phyloP scores from a whole-genome alignment of 495 filamentous ascomycete species.

The Neurospora pannonica region DNA sequence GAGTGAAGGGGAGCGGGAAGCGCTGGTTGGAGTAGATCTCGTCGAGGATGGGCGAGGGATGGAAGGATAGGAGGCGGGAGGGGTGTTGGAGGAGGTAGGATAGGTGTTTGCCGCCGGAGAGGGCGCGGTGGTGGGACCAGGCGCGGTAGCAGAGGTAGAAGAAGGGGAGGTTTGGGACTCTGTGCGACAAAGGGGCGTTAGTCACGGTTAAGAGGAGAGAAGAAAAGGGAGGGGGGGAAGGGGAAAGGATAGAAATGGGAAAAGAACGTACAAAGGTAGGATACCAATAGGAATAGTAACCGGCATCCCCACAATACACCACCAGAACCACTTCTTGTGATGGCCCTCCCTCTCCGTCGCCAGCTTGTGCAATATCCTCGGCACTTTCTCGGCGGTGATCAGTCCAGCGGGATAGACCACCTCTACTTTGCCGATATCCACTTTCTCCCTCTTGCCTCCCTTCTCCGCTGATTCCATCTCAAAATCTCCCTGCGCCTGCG shows the following conservation, averaged over 20 bases:
- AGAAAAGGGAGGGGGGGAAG: no score
- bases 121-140: slow-evolving; percentile 60
- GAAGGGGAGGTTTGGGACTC: slow-evolving; percentile 92
- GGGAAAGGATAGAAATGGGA: background rate
- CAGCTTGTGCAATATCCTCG: slow-evolving; percentile 51
- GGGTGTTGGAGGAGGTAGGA: slow-evolving; percentile 63
- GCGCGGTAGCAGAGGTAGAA: slow-evolving; percentile 85
- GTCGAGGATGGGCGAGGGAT: slow-evolving; percentile 58
- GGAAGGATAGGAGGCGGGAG: slow-evolving; percentile 47
- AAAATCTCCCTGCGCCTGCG: background rate
- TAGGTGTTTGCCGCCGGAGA: slow-evolving; percentile 76
- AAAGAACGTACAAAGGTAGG: slow-evolving; percentile 63
- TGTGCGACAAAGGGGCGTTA: slow-evolving; percentile 31
- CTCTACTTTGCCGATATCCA: slow-evolving; percentile 57
- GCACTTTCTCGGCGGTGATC: slow-evolving; percentile 52
- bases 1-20: slow-evolving; percentile 17
- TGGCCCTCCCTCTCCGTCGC: slow-evolving; percentile 70
- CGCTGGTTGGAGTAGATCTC: slow-evolving; percentile 52
- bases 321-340: slow-evolving; percentile 66
- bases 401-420: slow-evolving; percentile 68
- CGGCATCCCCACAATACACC: slow-evolving; percentile 74
- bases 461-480: slow-evolving; percentile 30
- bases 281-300: slow-evolving; percentile 73
- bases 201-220: background rate
- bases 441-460: slow-evolving; percentile 23